Base-by-base conservation (phyloP, 306 rosid genomes). In the Corylus americana region DNA sequence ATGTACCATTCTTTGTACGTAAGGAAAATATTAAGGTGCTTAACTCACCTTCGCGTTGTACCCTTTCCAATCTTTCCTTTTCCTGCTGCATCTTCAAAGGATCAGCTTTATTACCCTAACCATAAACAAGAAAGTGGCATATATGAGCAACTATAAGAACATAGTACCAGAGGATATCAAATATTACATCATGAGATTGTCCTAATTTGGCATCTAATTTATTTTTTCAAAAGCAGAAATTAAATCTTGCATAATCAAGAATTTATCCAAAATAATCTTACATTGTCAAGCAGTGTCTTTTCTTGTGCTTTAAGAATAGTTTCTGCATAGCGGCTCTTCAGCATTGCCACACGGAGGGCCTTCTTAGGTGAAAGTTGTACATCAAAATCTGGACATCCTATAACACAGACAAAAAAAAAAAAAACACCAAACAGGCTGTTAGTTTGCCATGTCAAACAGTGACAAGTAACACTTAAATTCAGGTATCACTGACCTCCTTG, bases 281-380 rank as follows among this genome's bases (percentile, higher is more conserved):
- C 98, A 79, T 86, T 88, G 55, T 90, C 86, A 25, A 87, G 89
- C 44, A 95, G 96, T 55, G 88, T 88, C 84, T 89, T 88, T 67
- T 93, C 92, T 79, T 93, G 94, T 12, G 98, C 99, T 91, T 93
- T 95, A 86, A 93, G 85, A 59, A 93, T 95, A 55, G 97, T 95
- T 74, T 88, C 98, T 7, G 99, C 98, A 90, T 91, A 95, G 85
- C 98, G 98, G 13, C 91, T 86, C 83, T 91, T 95, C 45, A 91
- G 84, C 89, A 87, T 86, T 61, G 98, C 97, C 80, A 96, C 96
- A 42, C 99, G 98, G 25, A 95, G 98, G 69, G 99, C 98, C 90
- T 81, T 91, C 79, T 89, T 88, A 4, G 97, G 98, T 57, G 99
- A 95, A 67, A 90, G 85, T 66, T 77, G 91, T 49, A 82, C 93